A percentile compares a stretch with the other conserved stretches of the same genome.
Evolutionary conservation across 2,329 filamentous ascomycete genomes (phyloP).

Genomic region (Ophiostoma tasmaniense): DNA sequence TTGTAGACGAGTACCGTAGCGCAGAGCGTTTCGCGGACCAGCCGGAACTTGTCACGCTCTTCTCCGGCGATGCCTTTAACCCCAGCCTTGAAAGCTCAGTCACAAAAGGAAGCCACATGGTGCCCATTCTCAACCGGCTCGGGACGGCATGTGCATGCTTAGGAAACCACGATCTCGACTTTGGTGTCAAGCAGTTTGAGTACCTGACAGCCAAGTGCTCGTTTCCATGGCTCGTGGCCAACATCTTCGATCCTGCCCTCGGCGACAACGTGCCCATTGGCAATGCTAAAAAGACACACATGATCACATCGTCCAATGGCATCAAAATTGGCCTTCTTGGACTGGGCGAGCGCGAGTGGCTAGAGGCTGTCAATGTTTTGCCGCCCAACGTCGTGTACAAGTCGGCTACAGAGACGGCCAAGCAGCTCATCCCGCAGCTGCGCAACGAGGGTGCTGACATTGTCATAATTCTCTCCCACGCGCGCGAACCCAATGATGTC

Average conservation of each 20-base stretch:
- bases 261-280: slow-evolving; percentile 68
- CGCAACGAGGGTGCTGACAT: slow-evolving; percentile 73
- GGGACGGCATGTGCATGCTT: slow-evolving; percentile 74
- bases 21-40: slow-evolving; percentile 53
- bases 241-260: slow-evolving; percentile 75
- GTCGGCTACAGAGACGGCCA: slow-evolving; percentile 67
- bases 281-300: slow-evolving; percentile 63
- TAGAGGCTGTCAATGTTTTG: slow-evolving; percentile 79
- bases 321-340: slow-evolving; percentile 81
- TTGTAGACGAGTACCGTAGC: slow-evolving; percentile 66
- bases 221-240: slow-evolving; percentile 86
- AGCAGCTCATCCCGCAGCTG: slow-evolving; percentile 63
- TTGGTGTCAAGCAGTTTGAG: slow-evolving; percentile 73
- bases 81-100: slow-evolving; percentile 81
- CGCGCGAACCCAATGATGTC: slow-evolving; percentile 81
- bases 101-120: slow-evolving; percentile 87
- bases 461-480: slow-evolving; percentile 73
- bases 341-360: slow-evolving; percentile 78
- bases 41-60: slow-evolving; percentile 64
- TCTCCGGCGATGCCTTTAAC: slow-evolving; percentile 90
- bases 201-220: slow-evolving; percentile 64
- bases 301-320: slow-evolving; percentile 73
- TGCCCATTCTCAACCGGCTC: slow-evolving; percentile 70
- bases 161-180: slow-evolving; percentile 91
- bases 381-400: slow-evolving; percentile 76